A percentile compares a stretch with the other conserved stretches of the same genome.
These are phyloP conservation scores for Saccharomyces hybrid DNA, from an alignment of 1,139 yeast genomes.

Conservation along the genomic window DNA sequence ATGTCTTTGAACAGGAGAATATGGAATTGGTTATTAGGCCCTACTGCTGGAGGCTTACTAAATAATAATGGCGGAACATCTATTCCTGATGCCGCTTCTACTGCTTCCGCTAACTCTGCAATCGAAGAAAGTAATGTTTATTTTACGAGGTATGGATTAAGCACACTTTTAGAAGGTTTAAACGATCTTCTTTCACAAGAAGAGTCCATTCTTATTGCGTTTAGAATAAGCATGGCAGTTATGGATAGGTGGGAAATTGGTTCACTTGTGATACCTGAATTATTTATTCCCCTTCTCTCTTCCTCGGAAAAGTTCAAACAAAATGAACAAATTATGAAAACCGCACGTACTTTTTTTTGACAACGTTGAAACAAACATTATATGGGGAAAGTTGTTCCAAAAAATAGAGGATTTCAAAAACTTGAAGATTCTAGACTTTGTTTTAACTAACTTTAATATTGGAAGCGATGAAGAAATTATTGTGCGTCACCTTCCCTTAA, in stretches of 20 bases:
- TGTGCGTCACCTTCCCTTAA: slow-evolving; percentile 65
- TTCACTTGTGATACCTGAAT: slow-evolving; percentile 54
- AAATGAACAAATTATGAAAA: slow-evolving; percentile 41
- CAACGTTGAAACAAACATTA: slow-evolving; percentile 68
- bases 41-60: slow-evolving; percentile 29
- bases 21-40: slow-evolving; percentile 90
- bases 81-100: background rate
- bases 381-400: slow-evolving; percentile 61
- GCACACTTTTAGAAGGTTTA: slow-evolving; percentile 46
- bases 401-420: slow-evolving; percentile 31
- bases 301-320: slow-evolving; percentile 32
- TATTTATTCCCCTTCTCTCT: slow-evolving; percentile 58
- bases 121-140: slow-evolving; percentile 36
- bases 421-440: slow-evolving; percentile 47
- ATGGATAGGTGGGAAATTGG: slow-evolving; percentile 96
- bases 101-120: background rate
- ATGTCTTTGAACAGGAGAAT: slow-evolving; percentile 89
- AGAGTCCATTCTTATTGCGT: slow-evolving; percentile 36
- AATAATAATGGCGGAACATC: slow-evolving; percentile 6
- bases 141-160: slow-evolving; percentile 51
- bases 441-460: slow-evolving; percentile 59
- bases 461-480: slow-evolving; percentile 75
- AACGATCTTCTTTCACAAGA: slow-evolving; percentile 39
- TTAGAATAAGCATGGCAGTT: slow-evolving; percentile 58
- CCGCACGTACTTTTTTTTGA: slow-evolving; percentile 74